A percentile compares a stretch with the other conserved stretches of the same genome.
Conservation (phyloP, 2,329 filamentous ascomycete genomes). For the Truncatella angustata region DNA sequence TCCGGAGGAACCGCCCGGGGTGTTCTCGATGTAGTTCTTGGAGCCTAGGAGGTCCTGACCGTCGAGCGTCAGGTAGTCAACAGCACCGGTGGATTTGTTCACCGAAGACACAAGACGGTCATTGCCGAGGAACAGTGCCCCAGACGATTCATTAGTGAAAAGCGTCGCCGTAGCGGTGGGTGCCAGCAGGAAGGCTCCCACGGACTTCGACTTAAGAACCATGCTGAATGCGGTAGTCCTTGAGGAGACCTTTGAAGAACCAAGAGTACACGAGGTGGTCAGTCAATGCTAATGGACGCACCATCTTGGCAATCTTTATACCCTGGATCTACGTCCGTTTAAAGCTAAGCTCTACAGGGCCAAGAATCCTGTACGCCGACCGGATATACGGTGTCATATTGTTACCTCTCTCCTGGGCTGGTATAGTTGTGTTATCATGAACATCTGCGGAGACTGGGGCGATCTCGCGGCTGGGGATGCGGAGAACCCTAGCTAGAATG, state of each 20-base stretch:
- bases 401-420: neutral
- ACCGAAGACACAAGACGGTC: conserved; percentile 36
- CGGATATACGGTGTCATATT: neutral
- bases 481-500: neutral
- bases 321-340: too few species aligned
- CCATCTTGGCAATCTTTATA: too few species aligned
- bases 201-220: neutral
- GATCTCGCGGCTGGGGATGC: neutral
- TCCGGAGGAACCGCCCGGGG: conserved; percentile 29
- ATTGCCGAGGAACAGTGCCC: conserved; percentile 34
- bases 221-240: neutral
- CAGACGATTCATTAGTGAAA: conserved; percentile 32
- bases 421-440: neutral
- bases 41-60: conserved; percentile 43
- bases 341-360: neutral
- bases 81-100: conserved; percentile 33
- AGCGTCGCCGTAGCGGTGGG: conserved; percentile 9
- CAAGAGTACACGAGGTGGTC: too few species aligned
- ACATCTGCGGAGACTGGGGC: neutral
- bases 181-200: neutral
- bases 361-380: neutral
- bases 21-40: neutral
- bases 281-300: too few species aligned
- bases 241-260: too few species aligned
- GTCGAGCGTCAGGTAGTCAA: conserved; percentile 34